Evolutionary conservation across 805 yeast species (phyloP).

Genomic region (Brettanomyces custersianus): DNA sequence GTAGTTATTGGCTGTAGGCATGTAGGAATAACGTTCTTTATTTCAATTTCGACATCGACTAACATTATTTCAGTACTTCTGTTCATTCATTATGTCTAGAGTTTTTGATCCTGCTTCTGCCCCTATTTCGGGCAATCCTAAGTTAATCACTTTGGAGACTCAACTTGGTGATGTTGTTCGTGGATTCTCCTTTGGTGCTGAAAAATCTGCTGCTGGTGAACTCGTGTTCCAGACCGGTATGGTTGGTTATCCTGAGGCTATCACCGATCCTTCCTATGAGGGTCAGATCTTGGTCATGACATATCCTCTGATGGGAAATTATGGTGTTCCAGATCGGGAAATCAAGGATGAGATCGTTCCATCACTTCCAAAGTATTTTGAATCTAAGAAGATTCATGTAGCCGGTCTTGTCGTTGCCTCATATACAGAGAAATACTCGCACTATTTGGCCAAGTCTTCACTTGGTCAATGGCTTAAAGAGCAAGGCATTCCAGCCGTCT

Average conservation of each 20-base stretch:
- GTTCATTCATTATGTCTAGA: slow-evolving; percentile 22
- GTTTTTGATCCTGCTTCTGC: slow-evolving; percentile 67
- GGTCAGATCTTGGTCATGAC: slow-evolving; percentile 97
- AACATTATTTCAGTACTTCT: slow-evolving; percentile 1
- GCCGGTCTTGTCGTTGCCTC: slow-evolving; percentile 96
- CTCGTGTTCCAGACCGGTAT: slow-evolving; percentile 98
- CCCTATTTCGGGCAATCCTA: slow-evolving; percentile 82
- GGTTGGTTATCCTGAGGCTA: slow-evolving; percentile 98
- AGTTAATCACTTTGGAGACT: slow-evolving; percentile 79
- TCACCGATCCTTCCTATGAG: slow-evolving; percentile 96
- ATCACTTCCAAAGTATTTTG: slow-evolving; percentile 83
- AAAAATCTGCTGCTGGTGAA: slow-evolving; percentile 85
- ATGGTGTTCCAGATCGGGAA: slow-evolving; percentile 94
- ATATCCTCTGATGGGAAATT: slow-evolving; percentile 94
- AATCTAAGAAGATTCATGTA: slow-evolving; percentile 84
- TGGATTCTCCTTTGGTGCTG: slow-evolving; percentile 97
- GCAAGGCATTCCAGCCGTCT: slow-evolving; percentile 89
- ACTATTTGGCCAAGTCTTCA: slow-evolving; percentile 85
- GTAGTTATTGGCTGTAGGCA: too few species aligned
- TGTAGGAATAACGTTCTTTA: too few species aligned
- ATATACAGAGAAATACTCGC: slow-evolving; percentile 94
- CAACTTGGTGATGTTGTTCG: slow-evolving; percentile 79
- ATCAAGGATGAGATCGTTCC: slow-evolving; percentile 66
- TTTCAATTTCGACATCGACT: too few species aligned
- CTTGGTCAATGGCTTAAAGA: slow-evolving; percentile 89